Conservation (phyloP, 306 rosid genomes). For the Senna tora region DNA sequence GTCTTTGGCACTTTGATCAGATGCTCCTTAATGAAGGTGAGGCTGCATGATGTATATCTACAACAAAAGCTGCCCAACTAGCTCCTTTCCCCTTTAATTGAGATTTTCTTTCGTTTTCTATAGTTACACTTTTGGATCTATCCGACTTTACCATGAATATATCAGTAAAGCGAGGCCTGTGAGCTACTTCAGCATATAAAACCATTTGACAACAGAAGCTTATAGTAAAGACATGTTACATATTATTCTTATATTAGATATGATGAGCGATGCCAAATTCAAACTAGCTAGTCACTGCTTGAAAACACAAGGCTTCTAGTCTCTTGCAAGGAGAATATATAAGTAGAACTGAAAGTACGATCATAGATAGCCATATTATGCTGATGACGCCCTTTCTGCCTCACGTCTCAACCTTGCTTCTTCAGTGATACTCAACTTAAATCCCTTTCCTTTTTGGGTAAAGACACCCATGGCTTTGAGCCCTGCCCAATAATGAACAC, state of each 20-base stretch:
- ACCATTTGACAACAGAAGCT: slow-evolving; percentile 12
- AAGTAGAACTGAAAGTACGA: background rate
- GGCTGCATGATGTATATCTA: slow-evolving; percentile 28
- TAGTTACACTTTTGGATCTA: no score
- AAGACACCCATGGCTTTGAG: slow-evolving; percentile 49
- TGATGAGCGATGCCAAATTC: background rate
- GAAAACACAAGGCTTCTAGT: background rate
- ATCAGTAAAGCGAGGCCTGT: background rate
- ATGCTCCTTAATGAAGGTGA: slow-evolving; percentile 25
- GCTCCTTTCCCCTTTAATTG: background rate
- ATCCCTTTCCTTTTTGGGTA: slow-evolving; percentile 65
- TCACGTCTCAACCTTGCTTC: slow-evolving; percentile 61
- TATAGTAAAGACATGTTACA: background rate
- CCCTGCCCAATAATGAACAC: slow-evolving; percentile 60
- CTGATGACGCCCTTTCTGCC: slow-evolving; percentile 30
- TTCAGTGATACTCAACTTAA: slow-evolving; percentile 59
- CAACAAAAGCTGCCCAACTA: background rate
- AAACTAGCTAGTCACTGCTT: background rate
- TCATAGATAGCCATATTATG: slow-evolving; percentile 13
- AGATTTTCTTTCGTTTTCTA: no score
- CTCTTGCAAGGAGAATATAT: no score
- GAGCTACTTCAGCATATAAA: background rate
- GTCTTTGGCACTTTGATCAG: no score
- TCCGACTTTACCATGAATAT: background rate
- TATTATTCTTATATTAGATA: background rate